Percentiles rank a stretch among this genome's conserved stretches.
Conservation (phyloP, 768 basidiomycete species). For the Rubroboletus pulcherrimus region DNA sequence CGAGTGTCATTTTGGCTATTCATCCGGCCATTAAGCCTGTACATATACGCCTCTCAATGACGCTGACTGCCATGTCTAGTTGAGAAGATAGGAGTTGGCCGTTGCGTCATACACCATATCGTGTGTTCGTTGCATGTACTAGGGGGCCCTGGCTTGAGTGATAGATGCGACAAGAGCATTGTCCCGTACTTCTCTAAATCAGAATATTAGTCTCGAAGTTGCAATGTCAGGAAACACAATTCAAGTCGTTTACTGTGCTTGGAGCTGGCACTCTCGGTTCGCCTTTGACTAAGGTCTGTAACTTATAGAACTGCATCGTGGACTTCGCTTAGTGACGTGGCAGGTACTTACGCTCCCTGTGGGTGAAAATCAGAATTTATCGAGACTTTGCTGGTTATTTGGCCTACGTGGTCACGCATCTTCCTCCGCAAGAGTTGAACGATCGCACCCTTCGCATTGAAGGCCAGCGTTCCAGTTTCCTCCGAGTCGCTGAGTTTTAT, state of each 20-base stretch:
- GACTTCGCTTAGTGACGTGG: conserved; percentile 23
- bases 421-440: conserved; percentile 6
- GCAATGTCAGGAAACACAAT: conserved; percentile 10
- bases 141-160: background rate
- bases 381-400: conserved; percentile 11
- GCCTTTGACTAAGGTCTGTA: conserved; percentile 10
- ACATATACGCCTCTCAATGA: background rate
- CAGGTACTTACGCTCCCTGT: conserved; percentile 7
- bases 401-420: conserved; percentile 21
- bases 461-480: conserved; percentile 10
- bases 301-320: conserved; percentile 11
- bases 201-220: background rate
- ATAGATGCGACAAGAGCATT: background rate
- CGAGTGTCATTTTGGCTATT: background rate
- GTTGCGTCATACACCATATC: conserved; percentile 1
- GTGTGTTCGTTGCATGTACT: background rate
- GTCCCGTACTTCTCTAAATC: background rate
- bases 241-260: conserved; percentile 20
- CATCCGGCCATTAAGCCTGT: background rate
- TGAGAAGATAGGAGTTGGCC: conserved; percentile 1
- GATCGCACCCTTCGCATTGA: conserved; percentile 17
- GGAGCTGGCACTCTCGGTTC: conserved; percentile 17
- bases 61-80: background rate
- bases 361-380: background rate
- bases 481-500: conserved; percentile 11